Conservation (phyloP, 768 basidiomycete genomes). For the Mycena epipterygia region DNA sequence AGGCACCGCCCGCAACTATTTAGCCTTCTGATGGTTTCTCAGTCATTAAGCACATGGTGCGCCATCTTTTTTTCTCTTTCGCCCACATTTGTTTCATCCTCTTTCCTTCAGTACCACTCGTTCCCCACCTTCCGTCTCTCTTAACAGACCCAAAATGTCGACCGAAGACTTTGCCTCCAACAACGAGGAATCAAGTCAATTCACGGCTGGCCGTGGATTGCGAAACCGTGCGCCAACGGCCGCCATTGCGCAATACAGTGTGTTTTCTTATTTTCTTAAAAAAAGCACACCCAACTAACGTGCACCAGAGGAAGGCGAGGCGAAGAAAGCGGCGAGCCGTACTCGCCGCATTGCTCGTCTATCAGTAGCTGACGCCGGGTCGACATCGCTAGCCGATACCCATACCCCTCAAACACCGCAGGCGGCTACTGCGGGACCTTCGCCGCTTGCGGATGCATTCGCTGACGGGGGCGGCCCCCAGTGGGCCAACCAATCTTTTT, state of each 20-base stretch:
- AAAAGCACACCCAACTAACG: too few relatives aligned
- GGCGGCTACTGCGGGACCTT: too few relatives aligned
- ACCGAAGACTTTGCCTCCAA: conserved; percentile 2
- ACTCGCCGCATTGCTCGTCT: too few relatives aligned
- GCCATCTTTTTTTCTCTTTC: conserved; percentile 30
- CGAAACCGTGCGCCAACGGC: not conserved
- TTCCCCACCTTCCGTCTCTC: too few relatives aligned
- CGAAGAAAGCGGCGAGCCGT: not conserved
- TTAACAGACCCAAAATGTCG: conserved; percentile 2
- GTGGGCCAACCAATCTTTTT: not conserved
- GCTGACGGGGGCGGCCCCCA: not conserved
- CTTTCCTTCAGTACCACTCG: not conserved
- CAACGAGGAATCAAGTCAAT: not conserved
- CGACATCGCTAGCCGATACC: not conserved
- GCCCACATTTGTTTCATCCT: conserved; percentile 17
- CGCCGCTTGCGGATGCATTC: too few relatives aligned
- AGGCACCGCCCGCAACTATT: too few relatives aligned
- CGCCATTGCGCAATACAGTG: not conserved
- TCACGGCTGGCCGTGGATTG: not conserved
- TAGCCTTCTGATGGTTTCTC: not conserved
- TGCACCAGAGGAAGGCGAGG: not conserved
- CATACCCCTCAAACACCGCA: too few relatives aligned
- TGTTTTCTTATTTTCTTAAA: too few relatives aligned
- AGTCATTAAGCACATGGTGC: not conserved
- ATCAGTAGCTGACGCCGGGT: not conserved